Conservation (phyloP, 352 stramenopile species). For the Phytophthora podocarpi region DNA sequence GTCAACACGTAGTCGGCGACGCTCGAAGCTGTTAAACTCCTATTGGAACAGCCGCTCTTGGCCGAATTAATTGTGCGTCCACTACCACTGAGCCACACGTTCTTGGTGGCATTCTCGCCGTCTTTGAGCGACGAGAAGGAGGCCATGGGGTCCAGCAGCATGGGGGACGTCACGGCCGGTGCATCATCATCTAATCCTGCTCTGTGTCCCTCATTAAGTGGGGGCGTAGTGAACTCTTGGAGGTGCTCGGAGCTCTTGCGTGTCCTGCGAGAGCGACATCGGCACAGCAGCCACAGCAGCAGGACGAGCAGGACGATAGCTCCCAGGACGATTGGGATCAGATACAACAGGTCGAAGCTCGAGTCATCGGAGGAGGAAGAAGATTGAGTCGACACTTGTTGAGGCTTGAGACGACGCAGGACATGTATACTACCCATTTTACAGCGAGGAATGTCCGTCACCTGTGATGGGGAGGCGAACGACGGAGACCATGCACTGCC, state of each 20-base stretch:
- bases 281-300: conserved; percentile 16
- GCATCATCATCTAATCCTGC: neutral
- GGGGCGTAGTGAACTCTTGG: conserved; percentile 12
- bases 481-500: conserved; percentile 11
- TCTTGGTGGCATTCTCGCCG: conserved; percentile 9
- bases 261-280: neutral
- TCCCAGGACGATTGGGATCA: conserved; percentile 36
- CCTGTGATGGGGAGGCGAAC: neutral
- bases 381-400: neutral
- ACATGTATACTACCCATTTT: too few species aligned
- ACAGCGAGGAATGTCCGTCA: neutral
- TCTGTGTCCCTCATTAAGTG: neutral
- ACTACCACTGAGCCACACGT: conserved; percentile 32
- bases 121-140: conserved; percentile 33
- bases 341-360: conserved; percentile 42
- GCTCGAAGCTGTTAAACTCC: conserved; percentile 9
- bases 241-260: conserved; percentile 9
- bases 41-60: conserved; percentile 9
- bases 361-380: too few species aligned
- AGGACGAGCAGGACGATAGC: conserved; percentile 12
- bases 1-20: conserved; percentile 26
- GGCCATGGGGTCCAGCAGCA: conserved; percentile 23
- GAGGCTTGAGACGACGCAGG: conserved; percentile 12
- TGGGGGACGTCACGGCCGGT: conserved; percentile 19
- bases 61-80: conserved; percentile 29